These are phyloP conservation scores for Fomitopsis pulvina DNA, from an alignment of 768 basidiomycete species.

Conservation along the genomic window DNA sequence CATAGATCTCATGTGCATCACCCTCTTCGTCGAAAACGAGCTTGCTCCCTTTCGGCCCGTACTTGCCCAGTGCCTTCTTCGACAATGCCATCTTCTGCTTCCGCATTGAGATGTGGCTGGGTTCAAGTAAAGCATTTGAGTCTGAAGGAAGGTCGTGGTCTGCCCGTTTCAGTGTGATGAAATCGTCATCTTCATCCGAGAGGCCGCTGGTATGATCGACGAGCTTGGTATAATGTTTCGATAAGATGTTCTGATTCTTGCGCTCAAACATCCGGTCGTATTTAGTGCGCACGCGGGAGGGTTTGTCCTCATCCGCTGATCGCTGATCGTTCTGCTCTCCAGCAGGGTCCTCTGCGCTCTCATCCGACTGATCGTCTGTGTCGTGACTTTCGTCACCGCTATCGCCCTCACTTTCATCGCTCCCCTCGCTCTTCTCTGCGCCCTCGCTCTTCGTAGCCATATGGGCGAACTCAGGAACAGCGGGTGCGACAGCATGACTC, in stretches of 20 bases:
- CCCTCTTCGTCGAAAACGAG: conserved; percentile 91
- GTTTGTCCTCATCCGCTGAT: conserved; percentile 24
- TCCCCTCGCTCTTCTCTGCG: not conserved
- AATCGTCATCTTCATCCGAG: conserved; percentile 61
- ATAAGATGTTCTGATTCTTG: conserved; percentile 89
- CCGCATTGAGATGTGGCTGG: conserved; percentile 72
- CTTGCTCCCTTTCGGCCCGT: conserved; percentile 57
- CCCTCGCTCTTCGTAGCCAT: conserved; percentile 16
- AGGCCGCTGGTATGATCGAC: conserved; percentile 58
- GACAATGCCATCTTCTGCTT: conserved; percentile 70
- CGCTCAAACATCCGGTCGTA: conserved; percentile 98
- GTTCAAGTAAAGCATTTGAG: conserved; percentile 27
- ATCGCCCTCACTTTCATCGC: not conserved
- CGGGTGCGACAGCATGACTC: not conserved
- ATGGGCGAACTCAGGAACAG: not conserved
- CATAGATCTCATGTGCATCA: conserved; percentile 72
- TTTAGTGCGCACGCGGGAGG: conserved; percentile 66
- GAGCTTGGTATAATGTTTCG: conserved; percentile 85
- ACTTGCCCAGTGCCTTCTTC: conserved; percentile 64
- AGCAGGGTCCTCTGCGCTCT: conserved; percentile 20
- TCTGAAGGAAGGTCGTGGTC: conserved; percentile 62
- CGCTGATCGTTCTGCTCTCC: not conserved
- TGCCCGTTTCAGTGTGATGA: conserved; percentile 89
- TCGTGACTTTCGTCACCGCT: not conserved
- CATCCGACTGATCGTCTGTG: conserved; percentile 10